Evolutionary conservation across 805 yeast genomes (phyloP).

Genomic region (Yarrowia bubula): DNA sequence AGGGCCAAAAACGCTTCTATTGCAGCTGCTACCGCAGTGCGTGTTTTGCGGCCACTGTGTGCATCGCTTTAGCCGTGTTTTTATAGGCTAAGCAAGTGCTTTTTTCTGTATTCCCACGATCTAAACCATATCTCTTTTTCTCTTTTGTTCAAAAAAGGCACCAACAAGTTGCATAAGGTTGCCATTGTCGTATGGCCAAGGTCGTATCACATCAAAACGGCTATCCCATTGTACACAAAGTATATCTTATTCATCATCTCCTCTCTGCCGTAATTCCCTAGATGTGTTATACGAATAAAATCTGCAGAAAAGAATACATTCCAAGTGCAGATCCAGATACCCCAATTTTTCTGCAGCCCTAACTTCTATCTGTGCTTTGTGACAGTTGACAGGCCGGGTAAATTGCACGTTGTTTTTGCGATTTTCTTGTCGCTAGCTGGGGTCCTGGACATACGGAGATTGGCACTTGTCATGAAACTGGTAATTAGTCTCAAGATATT

Average conservation of each 20-base stretch:
- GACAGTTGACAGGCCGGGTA: slow-evolving; percentile 12
- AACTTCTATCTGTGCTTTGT: background rate
- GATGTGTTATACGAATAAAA: no score
- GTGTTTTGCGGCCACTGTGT: background rate
- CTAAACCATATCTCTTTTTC: background rate
- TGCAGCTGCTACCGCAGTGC: no score
- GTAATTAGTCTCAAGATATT: background rate
- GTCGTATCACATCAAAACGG: background rate
- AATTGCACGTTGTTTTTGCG: background rate
- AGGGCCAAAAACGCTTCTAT: no score
- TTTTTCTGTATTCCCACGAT: background rate
- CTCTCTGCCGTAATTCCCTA: no score
- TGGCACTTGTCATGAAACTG: background rate
- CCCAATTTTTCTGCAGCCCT: no score
- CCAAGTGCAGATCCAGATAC: no score
- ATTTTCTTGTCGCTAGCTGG: background rate
- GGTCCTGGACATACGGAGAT: background rate
- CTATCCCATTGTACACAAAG: background rate
- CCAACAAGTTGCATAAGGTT: background rate
- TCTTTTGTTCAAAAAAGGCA: background rate
- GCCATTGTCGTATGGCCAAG: background rate
- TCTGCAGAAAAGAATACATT: no score
- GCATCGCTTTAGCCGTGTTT: slow-evolving; percentile 7
- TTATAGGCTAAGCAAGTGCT: background rate
- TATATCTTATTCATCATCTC: no score